Base-by-base conservation (phyloP, 2,329 filamentous ascomycete genomes). In the Fusarium protoensiforme region DNA sequence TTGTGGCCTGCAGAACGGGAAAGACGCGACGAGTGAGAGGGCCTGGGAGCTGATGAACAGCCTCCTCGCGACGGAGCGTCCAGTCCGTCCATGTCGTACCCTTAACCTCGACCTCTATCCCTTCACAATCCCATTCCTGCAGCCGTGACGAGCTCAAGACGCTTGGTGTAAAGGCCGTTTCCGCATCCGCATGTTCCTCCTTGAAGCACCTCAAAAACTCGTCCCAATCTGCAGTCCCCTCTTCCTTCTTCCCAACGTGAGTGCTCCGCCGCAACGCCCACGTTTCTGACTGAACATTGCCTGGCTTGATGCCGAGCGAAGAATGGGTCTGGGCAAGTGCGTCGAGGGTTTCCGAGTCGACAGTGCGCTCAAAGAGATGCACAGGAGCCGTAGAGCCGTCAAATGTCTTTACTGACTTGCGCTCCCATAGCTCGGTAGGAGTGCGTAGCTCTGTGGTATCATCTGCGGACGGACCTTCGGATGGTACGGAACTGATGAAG, bases 11-110 rank as follows among this genome's bases (percentile, higher is more conserved):
- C 58, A 94, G 79, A 3, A 92, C 89, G 18, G 91, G 87, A 74
- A 94, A 95, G 3, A 89, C 87, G 58, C 93, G 89, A 71, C 91
- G 87, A 66, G 86, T 85, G 9, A 94, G 83, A n/a, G 89, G 85
- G 4, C 85, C 83, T 0, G 88, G 87, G 61, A 94, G 85, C 53
- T 85, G 84, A 79, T 94, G 92, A 64, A 87, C 87, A 86, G 93
- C 92, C 82, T 94, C 91, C 70, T 88, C 87, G 24, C 93, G 83
- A 74, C 78, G 77, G 20, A 91, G 80, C 35, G 82, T 83, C 75
- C 89, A 87, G 51, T 84, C 79, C 1, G 76, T 81, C 87, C 88
- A 91, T 24, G 64, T 78, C 61, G 80, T 77, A 1, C 78, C 84
- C 8, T 79, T 81, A n/a, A 82, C 78, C 20, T 80, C 77, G 5